Base-by-base conservation (phyloP, 352 stramenopile genomes). In the Aphanomyces cochlioides region DNA sequence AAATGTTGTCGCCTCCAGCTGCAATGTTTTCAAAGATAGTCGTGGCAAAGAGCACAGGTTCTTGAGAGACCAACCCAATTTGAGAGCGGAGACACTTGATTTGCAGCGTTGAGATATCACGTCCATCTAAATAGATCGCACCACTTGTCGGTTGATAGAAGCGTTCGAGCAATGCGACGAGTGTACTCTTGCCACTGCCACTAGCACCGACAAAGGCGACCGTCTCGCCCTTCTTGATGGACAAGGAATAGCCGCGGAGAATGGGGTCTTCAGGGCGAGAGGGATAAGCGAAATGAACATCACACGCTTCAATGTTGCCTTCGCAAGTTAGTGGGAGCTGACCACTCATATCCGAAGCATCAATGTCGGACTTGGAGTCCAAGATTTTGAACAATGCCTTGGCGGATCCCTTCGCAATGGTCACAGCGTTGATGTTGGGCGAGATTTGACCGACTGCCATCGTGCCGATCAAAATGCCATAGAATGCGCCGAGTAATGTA, bases 11-110 rank as follows among this genome's bases (percentile, higher is more conserved):
- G 28, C 28, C 28, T 39, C 84, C 90, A 38, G 82, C 87, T 4
- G 75, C 74, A 69, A 99, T 95, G 72, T 98, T 98, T n/a, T 98
- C 84, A 4, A 73, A 66, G 60, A 98, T 95, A 1, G 80, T 91
- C n/a, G 78, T 85, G n/a, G 87, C 87, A 74, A 97, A 97, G 21
- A 98, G 78, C 34, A 90, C 87, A n/a, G 90, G 88, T 65, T 96
- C 85, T 74, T 98, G 92, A 0, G 78, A 88, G 0, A 94, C 86
- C 0, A 96, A 67, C 6, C 85, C 77, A 38, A 85, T 90, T 66
- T 93, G 79, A 10, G 77, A 72, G 13, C 88, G 75, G 54, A 88
- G 73, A 68, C 76, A 81, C 58, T 86, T 87, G 12, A 97, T 64
- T 65, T 96, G 93, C 10, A 96, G 56, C 38, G 86, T 83, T 63